A percentile compares a stretch with the other conserved stretches of the same genome.
Evolutionary conservation across 2,329 filamentous ascomycete species (phyloP).

Genomic region (Aspergillus latus): DNA sequence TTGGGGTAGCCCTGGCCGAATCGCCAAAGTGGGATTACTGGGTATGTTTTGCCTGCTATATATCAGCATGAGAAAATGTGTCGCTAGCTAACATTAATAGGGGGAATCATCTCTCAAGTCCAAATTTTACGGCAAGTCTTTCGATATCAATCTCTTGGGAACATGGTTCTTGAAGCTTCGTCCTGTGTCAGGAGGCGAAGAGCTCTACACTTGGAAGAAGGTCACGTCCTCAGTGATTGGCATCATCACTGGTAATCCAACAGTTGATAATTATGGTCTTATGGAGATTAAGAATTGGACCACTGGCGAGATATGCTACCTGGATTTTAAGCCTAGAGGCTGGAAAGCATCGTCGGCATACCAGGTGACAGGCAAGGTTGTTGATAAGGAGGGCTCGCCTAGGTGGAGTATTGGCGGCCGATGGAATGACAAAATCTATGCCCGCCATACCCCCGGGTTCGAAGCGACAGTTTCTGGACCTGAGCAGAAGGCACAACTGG

Average conservation of each 20-base stretch:
- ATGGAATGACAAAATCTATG: constrained; percentile 98
- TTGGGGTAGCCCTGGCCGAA: constrained; percentile 92
- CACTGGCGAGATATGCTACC: constrained; percentile 81
- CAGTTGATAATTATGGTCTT: constrained; percentile 94
- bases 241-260: constrained; percentile 94
- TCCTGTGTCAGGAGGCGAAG: constrained; percentile 71
- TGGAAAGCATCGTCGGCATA: constrained; percentile 95
- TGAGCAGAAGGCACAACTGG: constrained; percentile 74
- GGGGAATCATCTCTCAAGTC: constrained; percentile 94
- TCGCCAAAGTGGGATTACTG: constrained; percentile 94
- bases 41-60: constrained; percentile 40
- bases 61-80: background rate
- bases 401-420: constrained; percentile 87
- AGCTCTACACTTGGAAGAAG: constrained; percentile 98
- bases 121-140: constrained; percentile 96
- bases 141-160: constrained; percentile 92
- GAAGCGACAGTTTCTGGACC: constrained; percentile 62
- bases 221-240: constrained; percentile 96
- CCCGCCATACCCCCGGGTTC: constrained; percentile 85
- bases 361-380: constrained; percentile 80
- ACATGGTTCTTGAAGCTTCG: constrained; percentile 94
- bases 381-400: constrained; percentile 75
- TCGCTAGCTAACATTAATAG: constrained; percentile 34
- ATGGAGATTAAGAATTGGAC: constrained; percentile 99
- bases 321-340: constrained; percentile 93